Percentiles rank a stretch among this genome's conserved stretches.
phyloP scores from a whole-genome alignment of 306 rosid genomes.

The Lagenaria siceraria region DNA sequence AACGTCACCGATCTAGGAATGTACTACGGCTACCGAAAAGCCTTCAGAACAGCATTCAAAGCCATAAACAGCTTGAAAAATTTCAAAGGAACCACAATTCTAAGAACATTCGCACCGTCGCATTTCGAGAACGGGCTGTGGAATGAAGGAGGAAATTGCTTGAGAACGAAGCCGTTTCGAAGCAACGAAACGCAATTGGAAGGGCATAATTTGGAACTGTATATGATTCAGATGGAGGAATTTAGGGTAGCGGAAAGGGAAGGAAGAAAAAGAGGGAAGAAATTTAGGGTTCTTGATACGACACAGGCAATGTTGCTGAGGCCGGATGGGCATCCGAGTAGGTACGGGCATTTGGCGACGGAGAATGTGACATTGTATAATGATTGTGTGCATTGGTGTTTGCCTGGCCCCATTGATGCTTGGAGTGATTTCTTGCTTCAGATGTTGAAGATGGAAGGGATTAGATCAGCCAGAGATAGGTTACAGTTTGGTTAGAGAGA shows the following conservation, averaged over 20 bases:
- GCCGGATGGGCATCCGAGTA: slow-evolving; percentile 91
- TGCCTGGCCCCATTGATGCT: slow-evolving; percentile 72
- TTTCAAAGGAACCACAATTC: slow-evolving; percentile 45
- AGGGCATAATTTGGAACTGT: slow-evolving; percentile 39
- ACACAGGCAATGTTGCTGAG: slow-evolving; percentile 52
- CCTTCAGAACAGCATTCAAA: slow-evolving; percentile 44
- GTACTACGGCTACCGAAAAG: slow-evolving; percentile 53
- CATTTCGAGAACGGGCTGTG: slow-evolving; percentile 78
- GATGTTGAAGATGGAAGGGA: slow-evolving; percentile 73
- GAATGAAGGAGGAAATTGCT: slow-evolving; percentile 69
- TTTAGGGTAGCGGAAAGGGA: slow-evolving; percentile 45
- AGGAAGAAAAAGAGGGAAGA: slow-evolving; percentile 38
- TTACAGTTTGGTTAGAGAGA: slow-evolving; percentile 18
- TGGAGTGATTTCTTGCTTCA: slow-evolving; percentile 68
- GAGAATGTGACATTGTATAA: slow-evolving; percentile 65
- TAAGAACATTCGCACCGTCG: slow-evolving; percentile 62
- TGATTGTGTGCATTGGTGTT: slow-evolving; percentile 93
- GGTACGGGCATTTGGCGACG: slow-evolving; percentile 60
- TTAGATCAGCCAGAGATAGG: slow-evolving; percentile 40
- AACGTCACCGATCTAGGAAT: slow-evolving; percentile 50
- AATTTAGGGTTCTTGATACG: slow-evolving; percentile 46
- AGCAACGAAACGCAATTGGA: slow-evolving; percentile 54
- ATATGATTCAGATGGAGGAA: slow-evolving; percentile 69
- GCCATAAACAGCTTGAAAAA: slow-evolving; percentile 44
- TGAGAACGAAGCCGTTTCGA: slow-evolving; percentile 52